Conservation (phyloP, 1,284 basidiomycete species). For the Inonotus obliquus region DNA sequence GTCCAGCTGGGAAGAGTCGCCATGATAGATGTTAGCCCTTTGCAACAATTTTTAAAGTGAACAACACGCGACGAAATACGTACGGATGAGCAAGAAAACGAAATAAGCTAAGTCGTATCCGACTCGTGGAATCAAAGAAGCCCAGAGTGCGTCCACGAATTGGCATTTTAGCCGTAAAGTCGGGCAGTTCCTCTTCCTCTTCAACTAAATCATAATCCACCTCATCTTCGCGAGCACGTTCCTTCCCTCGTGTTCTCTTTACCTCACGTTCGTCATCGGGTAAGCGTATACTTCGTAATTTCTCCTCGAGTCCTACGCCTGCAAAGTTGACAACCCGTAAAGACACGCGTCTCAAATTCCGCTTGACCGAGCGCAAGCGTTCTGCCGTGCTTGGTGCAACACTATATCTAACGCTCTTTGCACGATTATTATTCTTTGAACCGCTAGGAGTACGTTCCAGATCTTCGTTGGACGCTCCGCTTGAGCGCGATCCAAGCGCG, state of each 20-base stretch:
- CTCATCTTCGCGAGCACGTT: slow-evolving; percentile 12
- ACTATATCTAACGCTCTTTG: slow-evolving; percentile 53
- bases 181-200: slow-evolving; percentile 35
- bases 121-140: slow-evolving; percentile 67
- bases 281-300: slow-evolving; percentile 37
- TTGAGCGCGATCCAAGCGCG: background rate
- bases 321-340: slow-evolving; percentile 81
- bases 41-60: background rate
- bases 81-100: slow-evolving; percentile 67
- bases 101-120: slow-evolving; percentile 59
- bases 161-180: slow-evolving; percentile 43
- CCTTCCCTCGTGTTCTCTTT: slow-evolving; percentile 19
- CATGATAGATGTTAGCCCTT: slow-evolving; percentile 6
- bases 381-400: slow-evolving; percentile 13
- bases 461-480: slow-evolving; percentile 6
- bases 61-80: slow-evolving; percentile 21
- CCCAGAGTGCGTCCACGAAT: slow-evolving; percentile 82
- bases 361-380: slow-evolving; percentile 49
- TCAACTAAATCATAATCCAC: slow-evolving; percentile 27
- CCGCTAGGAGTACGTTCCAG: slow-evolving; percentile 13
- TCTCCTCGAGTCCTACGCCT: slow-evolving; percentile 55
- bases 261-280: slow-evolving; percentile 40
- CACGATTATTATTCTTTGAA: background rate
- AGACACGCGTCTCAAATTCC: slow-evolving; percentile 65
- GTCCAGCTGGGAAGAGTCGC: slow-evolving; percentile 57